Evolutionary conservation across 1,284 basidiomycete genomes (phyloP), one percentile per base, ranked within the genome.

Genomic region (Tilletiaria anomala): DNA sequence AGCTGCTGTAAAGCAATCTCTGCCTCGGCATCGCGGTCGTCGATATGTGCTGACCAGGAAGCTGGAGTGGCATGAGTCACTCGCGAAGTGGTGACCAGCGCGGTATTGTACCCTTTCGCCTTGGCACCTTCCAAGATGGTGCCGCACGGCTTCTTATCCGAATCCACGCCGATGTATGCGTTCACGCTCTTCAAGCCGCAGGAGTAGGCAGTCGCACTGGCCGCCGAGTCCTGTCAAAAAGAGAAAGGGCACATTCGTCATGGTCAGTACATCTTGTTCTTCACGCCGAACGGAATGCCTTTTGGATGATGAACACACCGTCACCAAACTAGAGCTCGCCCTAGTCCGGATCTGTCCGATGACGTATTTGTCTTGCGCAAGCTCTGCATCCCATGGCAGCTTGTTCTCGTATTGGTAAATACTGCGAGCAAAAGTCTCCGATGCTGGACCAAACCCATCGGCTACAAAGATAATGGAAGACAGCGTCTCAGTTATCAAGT

Each of bases 61-160:
- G 58, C 60, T 10, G 61, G 60, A 6, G 63, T 66, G 17, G 65
- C 65, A 40, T 68, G 62, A 6, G 64, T 67, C 39, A 64, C 50
- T n/a, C 65, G 51, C 31, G 53, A 53, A 6, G 65, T 67, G 8
- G 57, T 54, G 14, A 67, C 64, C 8, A 66, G 43, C 12, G 53
- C 63, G 21, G 60, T 63, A 32, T 54, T 50, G 49, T 51, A 62
- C 1, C 59, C 61, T 32, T 57, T 53, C 5, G 48, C 48, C 47
- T 68, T 67, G 29, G 65, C 65, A 5, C 51, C 65, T 34, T 68
- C 65, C 15, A 68, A 56, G 1, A 67, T 56, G 2, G 65, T 67
- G 32, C 61, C 61, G 36, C 62, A 65, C 12, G 63, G 58, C 47
- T 60, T 61, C 42, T 56, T 53, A 36, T 65, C 53, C 18, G 51